Base-by-base conservation (phyloP, 2,329 filamentous ascomycete species). In the Trichoderma arundinaceum region DNA sequence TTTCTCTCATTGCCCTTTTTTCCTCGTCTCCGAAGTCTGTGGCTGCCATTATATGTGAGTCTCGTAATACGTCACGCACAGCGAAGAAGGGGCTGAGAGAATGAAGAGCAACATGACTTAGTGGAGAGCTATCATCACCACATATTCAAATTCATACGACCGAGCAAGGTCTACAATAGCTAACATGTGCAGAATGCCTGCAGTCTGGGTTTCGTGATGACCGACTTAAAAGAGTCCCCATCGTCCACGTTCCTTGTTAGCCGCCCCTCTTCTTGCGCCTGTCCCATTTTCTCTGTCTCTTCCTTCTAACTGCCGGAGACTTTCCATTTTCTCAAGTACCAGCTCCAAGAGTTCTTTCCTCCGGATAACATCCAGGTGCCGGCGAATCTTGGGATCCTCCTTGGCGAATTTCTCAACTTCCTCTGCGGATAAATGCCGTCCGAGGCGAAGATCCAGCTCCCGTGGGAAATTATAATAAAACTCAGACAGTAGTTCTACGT, bases 381-480 rank as follows among this genome's bases (percentile, higher is more conserved):
- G 85, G 68, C 90, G 86, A 68, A 99, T 90, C 78, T 94, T 95
- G 17, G 92, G 91, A 74, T 99, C 96, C 78, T 99, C 95, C 61
- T 92, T 88, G 3, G 95, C 95, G 72, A 99, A 97, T 32, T 87
- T 86, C 75, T 99, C 94, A 5, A 98, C 86, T 73, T 98, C 90
- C 6, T 88, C 88, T 64, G 90, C 87, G 39, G 87, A 87, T 67
- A 97, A 83, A 72, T 92, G 90, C 32, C 92, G 88, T 52, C 94
- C 92, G 10, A 99, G 88, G 39, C 94, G 88, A 67, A 90, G 82
- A 76, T 99, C 95, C 12, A 99, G 86, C 75, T 97, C 93, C 44
- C 95, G 87, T 0, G 95, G 95, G 78, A 99, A 99, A 75, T 95
- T 93, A 80, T 97, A 97, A 81, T 97, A 97, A 77, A 98, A 99